Conservation (phyloP, 495 filamentous ascomycete species). For the Penicillium manginii region DNA sequence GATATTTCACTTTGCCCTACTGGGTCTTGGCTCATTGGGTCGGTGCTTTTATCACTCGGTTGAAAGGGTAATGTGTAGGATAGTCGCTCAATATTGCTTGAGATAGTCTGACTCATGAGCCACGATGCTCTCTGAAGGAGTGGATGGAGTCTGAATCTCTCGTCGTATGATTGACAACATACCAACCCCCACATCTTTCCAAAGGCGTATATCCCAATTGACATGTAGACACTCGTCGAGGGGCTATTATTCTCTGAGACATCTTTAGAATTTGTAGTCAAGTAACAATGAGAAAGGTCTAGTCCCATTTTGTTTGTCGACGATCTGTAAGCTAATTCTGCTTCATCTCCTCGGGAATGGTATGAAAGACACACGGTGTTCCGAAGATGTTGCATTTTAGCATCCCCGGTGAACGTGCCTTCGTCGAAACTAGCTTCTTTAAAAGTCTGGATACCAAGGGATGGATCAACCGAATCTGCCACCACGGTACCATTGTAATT, state of each 20-base stretch:
- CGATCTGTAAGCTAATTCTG: conserved; percentile 79
- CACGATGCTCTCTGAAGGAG: conserved; percentile 85
- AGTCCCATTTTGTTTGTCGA: conserved; percentile 60
- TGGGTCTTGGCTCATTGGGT: neutral
- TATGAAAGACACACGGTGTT: conserved; percentile 36
- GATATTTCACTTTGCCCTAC: conserved; percentile 6
- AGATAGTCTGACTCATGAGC: conserved; percentile 76
- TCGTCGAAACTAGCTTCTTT: conserved; percentile 82
- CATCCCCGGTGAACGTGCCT: conserved; percentile 72
- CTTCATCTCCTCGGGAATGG: conserved; percentile 27
- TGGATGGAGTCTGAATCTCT: conserved; percentile 78
- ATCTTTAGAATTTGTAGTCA: conserved; percentile 79
- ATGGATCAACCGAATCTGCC: conserved; percentile 76
- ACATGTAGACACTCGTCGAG: conserved; percentile 84
- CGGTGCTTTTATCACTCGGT: conserved; percentile 1
- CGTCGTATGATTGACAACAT: conserved; percentile 79
- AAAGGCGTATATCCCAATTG: conserved; percentile 88
- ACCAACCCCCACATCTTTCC: conserved; percentile 85
- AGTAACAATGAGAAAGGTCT: conserved; percentile 79
- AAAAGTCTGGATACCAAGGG: conserved; percentile 72
- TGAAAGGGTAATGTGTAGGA: conserved; percentile 81
- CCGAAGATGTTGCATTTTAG: conserved; percentile 77
- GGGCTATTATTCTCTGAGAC: conserved; percentile 71
- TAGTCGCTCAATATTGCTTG: conserved; percentile 82
- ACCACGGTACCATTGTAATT: conserved; percentile 79